Conservation (phyloP, 108 stramenopile genomes). For the Cyclotella baltica region DNA sequence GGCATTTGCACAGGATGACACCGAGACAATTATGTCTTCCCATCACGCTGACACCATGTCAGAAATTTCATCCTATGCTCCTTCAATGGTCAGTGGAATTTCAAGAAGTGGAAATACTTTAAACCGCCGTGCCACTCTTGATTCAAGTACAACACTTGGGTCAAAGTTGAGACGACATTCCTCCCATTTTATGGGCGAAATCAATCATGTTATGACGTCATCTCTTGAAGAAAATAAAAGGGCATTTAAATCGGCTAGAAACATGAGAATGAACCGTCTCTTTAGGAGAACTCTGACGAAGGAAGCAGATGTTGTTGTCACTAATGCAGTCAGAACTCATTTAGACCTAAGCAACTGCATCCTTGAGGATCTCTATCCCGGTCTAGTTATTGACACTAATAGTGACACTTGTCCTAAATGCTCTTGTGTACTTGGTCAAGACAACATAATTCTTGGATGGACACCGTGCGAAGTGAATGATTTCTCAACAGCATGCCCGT, state of each 20-base stretch:
- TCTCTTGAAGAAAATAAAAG: constrained; percentile 39
- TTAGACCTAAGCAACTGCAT: constrained; percentile 77
- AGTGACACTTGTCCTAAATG: constrained; percentile 84
- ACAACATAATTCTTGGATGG: constrained; percentile 78
- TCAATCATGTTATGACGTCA: constrained; percentile 45
- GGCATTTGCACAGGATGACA: constrained; percentile 65
- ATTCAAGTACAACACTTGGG: constrained; percentile 21
- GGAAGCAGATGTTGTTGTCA: constrained; percentile 42
- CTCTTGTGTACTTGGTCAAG: constrained; percentile 61
- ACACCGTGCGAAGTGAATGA: constrained; percentile 71
- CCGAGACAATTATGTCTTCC: constrained; percentile 14
- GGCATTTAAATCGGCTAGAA: constrained; percentile 33
- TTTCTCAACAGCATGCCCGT: constrained; percentile 73
- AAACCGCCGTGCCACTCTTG: not conserved
- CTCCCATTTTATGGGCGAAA: constrained; percentile 13
- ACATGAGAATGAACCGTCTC: constrained; percentile 33
- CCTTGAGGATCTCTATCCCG: constrained; percentile 80
- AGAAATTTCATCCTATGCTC: constrained; percentile 44
- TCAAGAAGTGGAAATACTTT: constrained; percentile 5
- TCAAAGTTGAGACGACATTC: constrained; percentile 12
- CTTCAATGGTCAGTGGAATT: constrained; percentile 13
- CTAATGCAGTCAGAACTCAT: constrained; percentile 59
- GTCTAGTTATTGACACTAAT: constrained; percentile 70
- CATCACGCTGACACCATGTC: constrained; percentile 26
- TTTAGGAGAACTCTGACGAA: constrained; percentile 42